Evolutionary conservation across 73 alveolate species (phyloP), one percentile per base, ranked within the genome.

Genomic region (Blepharisma stoltei): DNA sequence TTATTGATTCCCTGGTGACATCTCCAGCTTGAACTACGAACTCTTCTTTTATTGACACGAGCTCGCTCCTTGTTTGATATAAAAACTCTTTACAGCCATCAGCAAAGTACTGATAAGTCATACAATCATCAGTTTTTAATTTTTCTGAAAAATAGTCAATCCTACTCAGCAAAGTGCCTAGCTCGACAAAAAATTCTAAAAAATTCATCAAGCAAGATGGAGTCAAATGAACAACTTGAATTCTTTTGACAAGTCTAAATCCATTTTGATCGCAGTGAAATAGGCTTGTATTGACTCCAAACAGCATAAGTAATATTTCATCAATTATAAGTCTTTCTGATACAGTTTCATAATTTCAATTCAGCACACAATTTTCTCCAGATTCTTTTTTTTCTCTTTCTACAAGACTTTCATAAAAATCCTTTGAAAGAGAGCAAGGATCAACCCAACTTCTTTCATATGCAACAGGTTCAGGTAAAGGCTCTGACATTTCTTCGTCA

Each of bases 11-110:
- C 23, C 49, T 8, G 0, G 73, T 14, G 14, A 60, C 37, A 18
- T 25, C 46, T 20, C 73, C 73, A 14, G 73, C 14, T 60, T 60
- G 73, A 14, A 60, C 73, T 60, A 38, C 37, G 23, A 60, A 25
- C 38, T 60, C 73, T 14, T 60, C 73, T 60, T 60, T n/a, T 25
- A 60, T 20, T 14, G 48, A 18, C 0, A 60, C 18, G 0, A 60
- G 14, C 14, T 14, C 18, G 11, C 45, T 60, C 5, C 73, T 14
- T n/a, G 23, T 14, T 20, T 60, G 18, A 60, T 14, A 25, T 20
- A n/a, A 20, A 20, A 60, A 14, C 5, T 60, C 73, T 18, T 60
- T 60, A 5, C 73, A 60, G 46, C 48, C 45, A n/a, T 18, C n/a
- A 1, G 46, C 73, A 9, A 60, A 25, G 5, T 60, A 60, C 23